Evolutionary conservation across 148 eudicot species (phyloP).

Genomic region (Silene latifolia): DNA sequence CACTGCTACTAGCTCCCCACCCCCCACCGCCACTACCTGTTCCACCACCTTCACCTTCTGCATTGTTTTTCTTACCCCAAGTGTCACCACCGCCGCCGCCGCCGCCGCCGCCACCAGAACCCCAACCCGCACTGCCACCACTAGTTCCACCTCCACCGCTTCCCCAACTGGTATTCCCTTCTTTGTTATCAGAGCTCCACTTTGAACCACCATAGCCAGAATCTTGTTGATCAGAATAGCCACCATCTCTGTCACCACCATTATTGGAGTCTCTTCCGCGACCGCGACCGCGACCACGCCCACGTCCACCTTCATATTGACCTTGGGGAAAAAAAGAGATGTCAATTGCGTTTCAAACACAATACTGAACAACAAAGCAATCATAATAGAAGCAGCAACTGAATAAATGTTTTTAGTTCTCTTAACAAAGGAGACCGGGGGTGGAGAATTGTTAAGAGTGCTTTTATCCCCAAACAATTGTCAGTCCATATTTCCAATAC

Average conservation of each 20-base stretch:
- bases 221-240: constrained; percentile 37
- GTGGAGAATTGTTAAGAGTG: not conserved
- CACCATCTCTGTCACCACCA: constrained; percentile 29
- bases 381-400: not conserved
- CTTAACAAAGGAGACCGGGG: not conserved
- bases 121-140: constrained; percentile 15
- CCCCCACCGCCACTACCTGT: not conserved
- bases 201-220: constrained; percentile 39
- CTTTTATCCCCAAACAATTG: not conserved
- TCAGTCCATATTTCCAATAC: not conserved
- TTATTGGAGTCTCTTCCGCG: constrained; percentile 49
- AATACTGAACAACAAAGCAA: not conserved
- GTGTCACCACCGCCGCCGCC: constrained; percentile 20
- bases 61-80: constrained; percentile 16
- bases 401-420: not conserved
- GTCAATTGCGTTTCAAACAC: not conserved
- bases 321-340: not conserved
- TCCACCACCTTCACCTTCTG: not conserved
- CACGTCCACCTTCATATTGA: constrained; percentile 42
- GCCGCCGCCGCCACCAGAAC: constrained; percentile 18
- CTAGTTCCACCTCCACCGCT: constrained; percentile 2
- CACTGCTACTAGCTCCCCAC: not conserved
- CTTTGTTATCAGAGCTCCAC: constrained; percentile 33
- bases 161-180: not conserved
- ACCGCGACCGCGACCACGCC: constrained; percentile 64